Base-by-base conservation (phyloP, 2,329 filamentous ascomycete species). In the Aureobasidium sp. region DNA sequence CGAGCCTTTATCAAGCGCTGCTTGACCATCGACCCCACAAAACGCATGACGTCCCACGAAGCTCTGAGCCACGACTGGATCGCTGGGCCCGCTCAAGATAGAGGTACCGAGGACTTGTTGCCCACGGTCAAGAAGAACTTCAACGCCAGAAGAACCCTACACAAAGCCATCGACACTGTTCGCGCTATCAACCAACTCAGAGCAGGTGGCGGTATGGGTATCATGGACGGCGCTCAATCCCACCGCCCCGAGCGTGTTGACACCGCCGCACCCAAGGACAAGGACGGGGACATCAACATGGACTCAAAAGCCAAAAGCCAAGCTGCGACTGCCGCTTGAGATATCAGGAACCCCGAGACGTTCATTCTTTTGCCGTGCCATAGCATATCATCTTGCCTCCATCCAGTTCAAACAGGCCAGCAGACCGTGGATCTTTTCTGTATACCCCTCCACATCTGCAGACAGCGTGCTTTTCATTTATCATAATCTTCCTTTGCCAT, bases 1-100 rank as follows among this genome's bases (percentile, higher is more conserved):
- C 89, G 95, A 69, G 89, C 95, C 67, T 99, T 99, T 74, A 96
- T 99, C 76, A 85, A 87, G 67, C 83, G 85, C 64, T 99, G 94
- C 71, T 80, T 99, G 59, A 97, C 94, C 40, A 88, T 96, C 70
- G 92, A 97, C 71, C 89, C 92, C 2, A 82, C 82, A 61, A 83
- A 85, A 66, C 89, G 94, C 67, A 94, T 97, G 83, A 96, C 93
- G 1, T 88, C 93, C 9, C 91, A 97, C 74, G 89, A 85, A 72
- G 84, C 84, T 2, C 77, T 87, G 3, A 80, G 81, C 47, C 84
- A 86, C 66, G 76, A 80, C n/a, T 87, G 84, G 83, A 82, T 86
- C 67, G 82, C 80, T 58, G 80, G 81, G 31, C 78, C 81, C 1
- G 76, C 78, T 61, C 77, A 79, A 62, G 75, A 74, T 65, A 64